phyloP scores from a whole-genome alignment of 805 yeast species.

The Ogataea paraovalis region DNA sequence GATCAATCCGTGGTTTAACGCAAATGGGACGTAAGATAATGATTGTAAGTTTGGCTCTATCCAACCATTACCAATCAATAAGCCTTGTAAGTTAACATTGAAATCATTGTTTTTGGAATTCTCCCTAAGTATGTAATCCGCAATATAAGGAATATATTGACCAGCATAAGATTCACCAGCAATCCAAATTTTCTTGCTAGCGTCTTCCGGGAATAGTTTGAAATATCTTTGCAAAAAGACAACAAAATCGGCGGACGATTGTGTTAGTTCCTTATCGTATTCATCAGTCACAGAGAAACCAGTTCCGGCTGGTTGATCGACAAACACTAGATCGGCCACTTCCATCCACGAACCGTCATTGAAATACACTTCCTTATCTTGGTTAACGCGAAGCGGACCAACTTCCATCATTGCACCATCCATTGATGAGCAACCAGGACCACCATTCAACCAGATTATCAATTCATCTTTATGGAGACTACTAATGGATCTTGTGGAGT shows the following conservation, averaged over 20 bases:
- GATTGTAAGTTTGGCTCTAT: constrained; percentile 85
- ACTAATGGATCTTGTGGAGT: background rate
- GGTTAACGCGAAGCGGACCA: constrained; percentile 75
- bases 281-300: constrained; percentile 71
- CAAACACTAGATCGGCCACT: constrained; percentile 71
- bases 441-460: constrained; percentile 92
- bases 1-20: constrained; percentile 55
- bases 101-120: constrained; percentile 32
- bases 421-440: constrained; percentile 98
- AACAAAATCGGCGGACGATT: constrained; percentile 61
- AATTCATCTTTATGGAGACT: constrained; percentile 34
- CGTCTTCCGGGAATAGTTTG: constrained; percentile 69
- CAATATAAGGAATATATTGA: constrained; percentile 89
- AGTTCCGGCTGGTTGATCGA: constrained; percentile 94
- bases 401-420: constrained; percentile 93
- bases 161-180: constrained; percentile 99
- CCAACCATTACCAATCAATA: constrained; percentile 92
- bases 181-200: constrained; percentile 57
- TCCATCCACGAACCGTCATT: constrained; percentile 85
- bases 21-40: constrained; percentile 71
- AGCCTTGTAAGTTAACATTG: constrained; percentile 50
- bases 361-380: constrained; percentile 34
- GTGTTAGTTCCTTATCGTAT: constrained; percentile 49
- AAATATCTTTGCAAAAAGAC: constrained; percentile 64
- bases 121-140: constrained; percentile 51